These are phyloP conservation scores for Lanmaoa pseudosensibilis DNA, from an alignment of 768 basidiomycete species.

Conservation along the genomic window DNA sequence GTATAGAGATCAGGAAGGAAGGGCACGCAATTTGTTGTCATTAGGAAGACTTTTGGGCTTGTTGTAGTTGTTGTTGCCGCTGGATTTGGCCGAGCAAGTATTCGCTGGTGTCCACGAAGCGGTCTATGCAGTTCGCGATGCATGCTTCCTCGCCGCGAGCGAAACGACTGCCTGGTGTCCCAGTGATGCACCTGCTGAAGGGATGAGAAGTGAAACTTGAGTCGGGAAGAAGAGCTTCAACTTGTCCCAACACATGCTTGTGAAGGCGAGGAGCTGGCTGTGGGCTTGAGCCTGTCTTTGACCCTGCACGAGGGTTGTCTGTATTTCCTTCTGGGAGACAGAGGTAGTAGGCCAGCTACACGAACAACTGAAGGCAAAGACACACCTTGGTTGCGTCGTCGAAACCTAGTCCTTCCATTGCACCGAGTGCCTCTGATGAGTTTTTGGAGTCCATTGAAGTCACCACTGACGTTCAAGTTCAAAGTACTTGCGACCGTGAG, in stretches of 20 bases:
- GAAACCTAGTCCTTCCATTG: slow-evolving; percentile 49
- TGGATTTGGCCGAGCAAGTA: slow-evolving; percentile 73
- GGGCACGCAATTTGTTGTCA: not conserved
- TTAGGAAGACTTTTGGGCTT: slow-evolving; percentile 23
- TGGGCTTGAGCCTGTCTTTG: slow-evolving; percentile 81
- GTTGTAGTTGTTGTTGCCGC: slow-evolving; percentile 50
- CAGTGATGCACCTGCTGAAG: slow-evolving; percentile 68
- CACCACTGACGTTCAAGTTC: not conserved
- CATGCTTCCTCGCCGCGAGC: slow-evolving; percentile 79
- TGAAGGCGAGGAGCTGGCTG: slow-evolving; percentile 71
- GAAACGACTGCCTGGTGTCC: slow-evolving; percentile 75
- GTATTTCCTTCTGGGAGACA: slow-evolving; percentile 71
- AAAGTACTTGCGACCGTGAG: slow-evolving; percentile 22
- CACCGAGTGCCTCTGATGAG: slow-evolving; percentile 22
- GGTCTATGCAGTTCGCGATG: slow-evolving; percentile 85
- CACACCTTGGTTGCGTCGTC: slow-evolving; percentile 76
- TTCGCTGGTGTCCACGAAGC: slow-evolving; percentile 85
- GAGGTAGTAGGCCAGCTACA: slow-evolving; percentile 3
- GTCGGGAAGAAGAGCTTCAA: slow-evolving; percentile 38
- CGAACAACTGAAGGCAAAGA: not conserved
- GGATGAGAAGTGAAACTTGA: slow-evolving; percentile 4
- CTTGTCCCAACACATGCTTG: slow-evolving; percentile 92
- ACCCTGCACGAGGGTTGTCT: slow-evolving; percentile 74
- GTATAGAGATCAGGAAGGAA: not conserved
- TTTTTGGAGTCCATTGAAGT: slow-evolving; percentile 26